A percentile compares a stretch with the other conserved stretches of the same genome.
phyloP scores from a whole-genome alignment of 1,284 basidiomycete genomes.

The Microbotryomycetes sp. region DNA sequence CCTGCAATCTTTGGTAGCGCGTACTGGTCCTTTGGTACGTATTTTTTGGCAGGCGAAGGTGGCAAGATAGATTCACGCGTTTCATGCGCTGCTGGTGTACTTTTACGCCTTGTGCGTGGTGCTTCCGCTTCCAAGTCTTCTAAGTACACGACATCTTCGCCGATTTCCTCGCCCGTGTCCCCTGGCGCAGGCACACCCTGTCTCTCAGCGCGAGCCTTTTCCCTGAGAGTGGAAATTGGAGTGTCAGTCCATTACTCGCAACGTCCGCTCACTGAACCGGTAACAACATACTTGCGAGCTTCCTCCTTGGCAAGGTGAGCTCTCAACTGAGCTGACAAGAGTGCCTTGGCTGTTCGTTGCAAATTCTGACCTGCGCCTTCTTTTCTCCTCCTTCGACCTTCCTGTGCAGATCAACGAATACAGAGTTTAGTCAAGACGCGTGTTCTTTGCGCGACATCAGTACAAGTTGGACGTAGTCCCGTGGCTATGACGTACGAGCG shows the following conservation, averaged over 20 bases:
- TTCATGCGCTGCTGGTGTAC: conserved; percentile 29
- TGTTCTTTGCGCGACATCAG: neutral
- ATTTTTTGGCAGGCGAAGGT: conserved; percentile 44
- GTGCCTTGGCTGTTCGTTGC: conserved; percentile 71
- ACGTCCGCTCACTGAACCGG: too few species aligned
- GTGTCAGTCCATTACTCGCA: neutral
- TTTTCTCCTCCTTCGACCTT: conserved; percentile 79
- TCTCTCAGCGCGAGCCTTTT: neutral
- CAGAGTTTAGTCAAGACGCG: neutral
- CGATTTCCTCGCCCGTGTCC: conserved; percentile 45
- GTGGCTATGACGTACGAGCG: conserved; percentile 58
- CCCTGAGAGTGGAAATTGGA: neutral
- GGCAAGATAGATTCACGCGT: conserved; percentile 6
- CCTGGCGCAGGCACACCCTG: neutral
- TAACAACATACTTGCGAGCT: conserved; percentile 51
- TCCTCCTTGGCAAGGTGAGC: conserved; percentile 73
- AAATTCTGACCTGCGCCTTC: conserved; percentile 76
- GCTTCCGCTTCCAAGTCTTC: conserved; percentile 66
- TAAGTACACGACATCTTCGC: conserved; percentile 70
- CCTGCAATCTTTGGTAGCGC: conserved; percentile 37
- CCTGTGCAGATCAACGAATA: conserved; percentile 47
- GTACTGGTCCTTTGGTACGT: conserved; percentile 38
- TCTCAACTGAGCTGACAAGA: conserved; percentile 89
- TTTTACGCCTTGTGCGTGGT: conserved; percentile 44
- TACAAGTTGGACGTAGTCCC: neutral